These are phyloP conservation scores for Candolleomyces efflorescens DNA, from an alignment of 768 basidiomycete genomes.

Conservation along the genomic window DNA sequence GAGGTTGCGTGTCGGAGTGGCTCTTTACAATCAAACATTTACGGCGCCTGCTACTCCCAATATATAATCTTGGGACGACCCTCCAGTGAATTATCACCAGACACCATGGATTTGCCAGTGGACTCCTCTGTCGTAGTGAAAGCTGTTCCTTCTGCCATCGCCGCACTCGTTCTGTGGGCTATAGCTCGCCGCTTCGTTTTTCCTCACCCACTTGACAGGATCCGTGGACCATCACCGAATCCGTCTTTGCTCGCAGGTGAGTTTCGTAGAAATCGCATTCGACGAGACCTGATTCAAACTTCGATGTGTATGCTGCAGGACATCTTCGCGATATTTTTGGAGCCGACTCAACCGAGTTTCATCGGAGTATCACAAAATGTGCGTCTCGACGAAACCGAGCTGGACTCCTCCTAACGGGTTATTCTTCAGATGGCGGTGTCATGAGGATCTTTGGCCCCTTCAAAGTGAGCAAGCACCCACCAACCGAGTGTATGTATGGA, in stretches of 20 bases:
- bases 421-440: conserved; percentile 25
- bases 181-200: conserved; percentile 1
- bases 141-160: too few species aligned
- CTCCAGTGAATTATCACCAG: too few species aligned
- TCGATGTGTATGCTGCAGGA: conserved; percentile 14
- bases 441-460: conserved; percentile 28
- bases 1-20: too few species aligned
- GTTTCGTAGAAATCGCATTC: neutral
- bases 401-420: too few species aligned
- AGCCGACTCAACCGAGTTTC: conserved; percentile 31
- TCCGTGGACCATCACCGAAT: conserved; percentile 11
- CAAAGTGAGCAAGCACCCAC: conserved; percentile 21
- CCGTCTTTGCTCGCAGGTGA: conserved; percentile 32
- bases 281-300: neutral
- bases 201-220: conserved; percentile 1
- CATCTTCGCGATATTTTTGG: conserved; percentile 30
- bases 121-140: too few species aligned
- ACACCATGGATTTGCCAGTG: too few species aligned
- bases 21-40: too few species aligned
- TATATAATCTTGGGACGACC: too few species aligned
- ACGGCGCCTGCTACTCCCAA: too few species aligned
- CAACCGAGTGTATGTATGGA: neutral
- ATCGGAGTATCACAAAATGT: conserved; percentile 31
- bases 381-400: too few species aligned
- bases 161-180: neutral